Conservation (phyloP, 768 basidiomycete species). For the Podaxis carcinomalis region DNA sequence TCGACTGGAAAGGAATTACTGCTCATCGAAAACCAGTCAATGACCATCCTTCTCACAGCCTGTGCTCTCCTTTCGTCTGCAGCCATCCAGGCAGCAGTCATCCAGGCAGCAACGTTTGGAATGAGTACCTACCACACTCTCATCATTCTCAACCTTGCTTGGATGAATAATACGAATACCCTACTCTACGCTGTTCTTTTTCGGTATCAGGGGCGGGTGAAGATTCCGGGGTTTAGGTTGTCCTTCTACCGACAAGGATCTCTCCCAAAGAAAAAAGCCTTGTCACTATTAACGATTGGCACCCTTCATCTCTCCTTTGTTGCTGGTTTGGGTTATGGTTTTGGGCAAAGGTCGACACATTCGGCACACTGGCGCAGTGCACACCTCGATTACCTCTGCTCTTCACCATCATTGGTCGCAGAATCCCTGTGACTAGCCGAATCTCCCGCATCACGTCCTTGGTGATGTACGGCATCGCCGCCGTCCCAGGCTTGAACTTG, state of each 20-base stretch:
- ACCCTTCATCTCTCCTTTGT: conserved; percentile 9
- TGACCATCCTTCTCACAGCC: conserved; percentile 18
- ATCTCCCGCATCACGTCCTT: background rate
- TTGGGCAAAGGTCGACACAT: conserved; percentile 10
- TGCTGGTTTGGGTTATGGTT: conserved; percentile 12
- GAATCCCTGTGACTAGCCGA: background rate
- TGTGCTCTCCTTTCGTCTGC: conserved; percentile 23
- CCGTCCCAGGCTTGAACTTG: background rate
- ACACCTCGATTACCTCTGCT: background rate
- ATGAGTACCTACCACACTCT: conserved; percentile 18
- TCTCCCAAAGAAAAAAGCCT: background rate
- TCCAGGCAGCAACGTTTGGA: conserved; percentile 15
- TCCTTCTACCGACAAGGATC: background rate
- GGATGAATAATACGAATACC: conserved; percentile 23
- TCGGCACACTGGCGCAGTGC: background rate
- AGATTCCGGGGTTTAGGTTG: background rate
- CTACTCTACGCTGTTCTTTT: conserved; percentile 12
- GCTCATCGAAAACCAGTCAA: background rate
- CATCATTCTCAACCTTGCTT: conserved; percentile 23
- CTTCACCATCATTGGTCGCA: background rate
- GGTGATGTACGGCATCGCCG: background rate
- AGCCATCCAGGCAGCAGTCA: conserved; percentile 18
- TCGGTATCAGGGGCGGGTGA: background rate
- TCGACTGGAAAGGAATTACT: background rate
- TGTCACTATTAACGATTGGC: background rate